These are phyloP conservation scores for Physaria fendleri DNA, from an alignment of 345 rosid genomes.

Conservation along the genomic window DNA sequence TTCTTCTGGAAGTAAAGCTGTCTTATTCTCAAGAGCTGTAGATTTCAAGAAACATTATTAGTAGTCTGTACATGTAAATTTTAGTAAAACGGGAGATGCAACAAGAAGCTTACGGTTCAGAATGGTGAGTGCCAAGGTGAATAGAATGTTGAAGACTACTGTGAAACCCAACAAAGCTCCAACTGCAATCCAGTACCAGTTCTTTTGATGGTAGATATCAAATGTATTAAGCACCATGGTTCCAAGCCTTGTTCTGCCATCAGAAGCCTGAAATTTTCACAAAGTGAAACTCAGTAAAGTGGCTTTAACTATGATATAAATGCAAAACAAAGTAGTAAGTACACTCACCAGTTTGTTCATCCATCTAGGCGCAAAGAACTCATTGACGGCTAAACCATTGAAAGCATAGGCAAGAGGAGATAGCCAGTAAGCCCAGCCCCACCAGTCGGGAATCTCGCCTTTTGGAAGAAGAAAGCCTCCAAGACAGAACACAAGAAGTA, in stretches of 20 bases:
- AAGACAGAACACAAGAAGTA: slow-evolving; percentile 35
- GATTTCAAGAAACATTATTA: background rate
- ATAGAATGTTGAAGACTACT: slow-evolving; percentile 67
- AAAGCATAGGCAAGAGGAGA: slow-evolving; percentile 56
- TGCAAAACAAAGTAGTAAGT: slow-evolving; percentile 5
- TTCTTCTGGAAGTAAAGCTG: slow-evolving; percentile 59
- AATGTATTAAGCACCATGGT: slow-evolving; percentile 42
- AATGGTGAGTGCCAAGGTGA: slow-evolving; percentile 57
- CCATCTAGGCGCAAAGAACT: slow-evolving; percentile 57
- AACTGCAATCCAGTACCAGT: slow-evolving; percentile 83
- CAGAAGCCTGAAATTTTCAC: slow-evolving; percentile 38
- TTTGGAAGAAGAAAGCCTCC: slow-evolving; percentile 54
- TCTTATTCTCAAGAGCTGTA: slow-evolving; percentile 62
- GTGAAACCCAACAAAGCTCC: slow-evolving; percentile 63
- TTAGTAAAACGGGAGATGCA: background rate
- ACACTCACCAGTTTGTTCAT: slow-evolving; percentile 27
- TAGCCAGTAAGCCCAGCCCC: slow-evolving; percentile 63
- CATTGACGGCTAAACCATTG: slow-evolving; percentile 47
- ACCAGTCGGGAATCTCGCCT: slow-evolving; percentile 41
- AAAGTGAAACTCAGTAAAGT: background rate
- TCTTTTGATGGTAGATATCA: slow-evolving; percentile 38
- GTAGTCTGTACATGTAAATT: background rate
- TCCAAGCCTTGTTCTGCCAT: slow-evolving; percentile 40
- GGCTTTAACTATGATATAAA: background rate
- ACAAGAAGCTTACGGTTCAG: slow-evolving; percentile 50